These are phyloP conservation scores for Cinnamomum micranthum DNA, from an alignment of 164 flowering plant genomes.

Conservation along the genomic window DNA sequence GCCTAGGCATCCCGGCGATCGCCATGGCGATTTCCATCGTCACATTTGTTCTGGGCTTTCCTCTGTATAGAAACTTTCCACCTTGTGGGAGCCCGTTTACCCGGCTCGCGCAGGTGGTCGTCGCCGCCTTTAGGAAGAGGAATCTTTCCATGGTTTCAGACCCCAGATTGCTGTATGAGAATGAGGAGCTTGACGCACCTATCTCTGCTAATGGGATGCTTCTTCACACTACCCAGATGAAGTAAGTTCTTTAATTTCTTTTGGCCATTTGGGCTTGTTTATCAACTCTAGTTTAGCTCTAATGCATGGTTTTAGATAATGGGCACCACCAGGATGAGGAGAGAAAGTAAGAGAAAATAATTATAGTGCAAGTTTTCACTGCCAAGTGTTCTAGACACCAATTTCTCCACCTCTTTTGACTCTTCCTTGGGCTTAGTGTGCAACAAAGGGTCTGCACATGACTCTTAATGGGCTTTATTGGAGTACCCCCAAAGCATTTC, in stretches of 20 bases:
- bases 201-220: constrained; percentile 67
- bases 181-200: constrained; percentile 59
- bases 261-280: too few species aligned
- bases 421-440: too few species aligned
- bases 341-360: too few species aligned
- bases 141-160: constrained; percentile 39
- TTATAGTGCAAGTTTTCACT: too few species aligned
- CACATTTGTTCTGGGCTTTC: constrained; percentile 50
- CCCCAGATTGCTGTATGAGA: constrained; percentile 45
- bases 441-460: too few species aligned
- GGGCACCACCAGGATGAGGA: too few species aligned
- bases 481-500: too few species aligned
- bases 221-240: constrained; percentile 50
- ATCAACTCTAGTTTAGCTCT: too few species aligned
- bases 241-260: constrained; percentile 27
- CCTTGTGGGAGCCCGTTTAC: constrained; percentile 86
- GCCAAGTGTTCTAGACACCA: too few species aligned
- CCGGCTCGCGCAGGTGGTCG: constrained; percentile 58
- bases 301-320: too few species aligned
- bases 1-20: constrained; percentile 64
- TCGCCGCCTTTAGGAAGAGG: constrained; percentile 63
- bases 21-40: constrained; percentile 61
- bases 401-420: too few species aligned
- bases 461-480: too few species aligned
- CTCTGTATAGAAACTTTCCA: constrained; percentile 54